Percentiles rank a stretch among this genome's conserved stretches.
Evolutionary conservation across 208 protist species (phyloP).

Genomic region (Spironucleus salmonicida): DNA sequence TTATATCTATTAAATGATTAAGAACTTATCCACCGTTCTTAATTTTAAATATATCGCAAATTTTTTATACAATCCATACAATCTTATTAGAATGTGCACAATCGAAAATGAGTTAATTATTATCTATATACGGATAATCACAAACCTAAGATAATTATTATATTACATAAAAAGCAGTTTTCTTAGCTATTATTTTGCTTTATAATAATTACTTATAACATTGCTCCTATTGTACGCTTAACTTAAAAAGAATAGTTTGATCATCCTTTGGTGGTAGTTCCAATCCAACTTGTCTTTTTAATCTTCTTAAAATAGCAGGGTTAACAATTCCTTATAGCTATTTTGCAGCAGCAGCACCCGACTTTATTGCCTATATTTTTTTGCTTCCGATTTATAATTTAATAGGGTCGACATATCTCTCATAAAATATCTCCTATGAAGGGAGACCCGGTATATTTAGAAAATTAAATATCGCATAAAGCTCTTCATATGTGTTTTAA

Average conservation of each 20-base stretch:
- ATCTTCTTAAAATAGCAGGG: slow-evolving; percentile 40
- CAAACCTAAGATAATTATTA: neutral
- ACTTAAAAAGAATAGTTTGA: slow-evolving; percentile 33
- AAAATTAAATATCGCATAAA: slow-evolving; percentile 19
- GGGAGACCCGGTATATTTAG: slow-evolving; percentile 21
- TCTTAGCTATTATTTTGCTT: neutral
- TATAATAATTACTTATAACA: slow-evolving; percentile 16
- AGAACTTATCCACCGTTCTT: too few species aligned
- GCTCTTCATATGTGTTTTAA: slow-evolving; percentile 19
- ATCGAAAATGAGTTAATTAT: neutral
- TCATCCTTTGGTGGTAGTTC: slow-evolving; percentile 43
- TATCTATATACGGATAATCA: too few species aligned
- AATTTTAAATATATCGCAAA: neutral
- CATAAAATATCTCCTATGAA: slow-evolving; percentile 16
- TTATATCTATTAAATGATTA: too few species aligned
- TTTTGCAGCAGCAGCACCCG: neutral
- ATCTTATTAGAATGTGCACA: neutral
- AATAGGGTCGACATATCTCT: slow-evolving; percentile 12
- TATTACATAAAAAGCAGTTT: neutral
- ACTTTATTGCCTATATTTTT: neutral
- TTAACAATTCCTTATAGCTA: slow-evolving; percentile 37
- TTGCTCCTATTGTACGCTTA: slow-evolving; percentile 38
- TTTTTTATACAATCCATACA: neutral
- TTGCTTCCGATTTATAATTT: neutral
- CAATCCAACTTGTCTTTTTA: slow-evolving; percentile 44